Conservation (phyloP, 2,329 filamentous ascomycete species). For the Pyrenochaeta sp. region DNA sequence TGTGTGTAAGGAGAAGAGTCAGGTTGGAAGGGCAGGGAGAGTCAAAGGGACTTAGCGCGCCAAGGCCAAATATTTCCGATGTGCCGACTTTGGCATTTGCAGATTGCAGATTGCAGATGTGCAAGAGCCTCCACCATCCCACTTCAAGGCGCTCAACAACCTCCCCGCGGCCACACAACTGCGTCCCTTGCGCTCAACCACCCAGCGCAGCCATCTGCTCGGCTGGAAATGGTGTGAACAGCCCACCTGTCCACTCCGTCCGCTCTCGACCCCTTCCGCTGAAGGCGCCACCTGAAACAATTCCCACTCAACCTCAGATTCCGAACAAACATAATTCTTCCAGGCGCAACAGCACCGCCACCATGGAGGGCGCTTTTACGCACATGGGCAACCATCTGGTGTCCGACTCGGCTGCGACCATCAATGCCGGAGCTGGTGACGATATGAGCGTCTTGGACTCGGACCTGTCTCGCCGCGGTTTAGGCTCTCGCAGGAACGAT, state of each 20-base stretch:
- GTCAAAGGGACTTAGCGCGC: not conserved
- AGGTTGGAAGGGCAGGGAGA: not conserved
- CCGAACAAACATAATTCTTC: constrained; percentile 6
- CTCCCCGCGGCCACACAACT: constrained; percentile 26
- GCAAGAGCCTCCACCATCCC: not conserved
- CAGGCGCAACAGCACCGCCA: constrained; percentile 16
- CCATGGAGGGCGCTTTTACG: constrained; percentile 87
- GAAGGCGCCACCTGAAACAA: constrained; percentile 9
- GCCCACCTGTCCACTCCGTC: constrained; percentile 2
- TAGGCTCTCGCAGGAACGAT: constrained; percentile 73
- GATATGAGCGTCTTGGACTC: constrained; percentile 85
- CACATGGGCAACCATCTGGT: constrained; percentile 87
- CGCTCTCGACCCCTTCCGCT: constrained; percentile 2
- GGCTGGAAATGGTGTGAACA: constrained; percentile 40
- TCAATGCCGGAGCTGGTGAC: constrained; percentile 88
- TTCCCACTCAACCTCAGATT: constrained; percentile 11
- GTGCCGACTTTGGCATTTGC: constrained; percentile 6
- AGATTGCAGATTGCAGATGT: not conserved
- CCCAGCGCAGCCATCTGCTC: constrained; percentile 18
- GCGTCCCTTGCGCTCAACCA: constrained; percentile 26
- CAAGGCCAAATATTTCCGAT: constrained; percentile 13
- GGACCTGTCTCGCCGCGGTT: constrained; percentile 65
- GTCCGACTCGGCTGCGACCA: constrained; percentile 83
- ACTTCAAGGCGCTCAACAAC: constrained; percentile 13
- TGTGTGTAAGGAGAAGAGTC: not conserved